phyloP scores from a whole-genome alignment of 805 yeast species.

The Monosporozyma aerobia region DNA sequence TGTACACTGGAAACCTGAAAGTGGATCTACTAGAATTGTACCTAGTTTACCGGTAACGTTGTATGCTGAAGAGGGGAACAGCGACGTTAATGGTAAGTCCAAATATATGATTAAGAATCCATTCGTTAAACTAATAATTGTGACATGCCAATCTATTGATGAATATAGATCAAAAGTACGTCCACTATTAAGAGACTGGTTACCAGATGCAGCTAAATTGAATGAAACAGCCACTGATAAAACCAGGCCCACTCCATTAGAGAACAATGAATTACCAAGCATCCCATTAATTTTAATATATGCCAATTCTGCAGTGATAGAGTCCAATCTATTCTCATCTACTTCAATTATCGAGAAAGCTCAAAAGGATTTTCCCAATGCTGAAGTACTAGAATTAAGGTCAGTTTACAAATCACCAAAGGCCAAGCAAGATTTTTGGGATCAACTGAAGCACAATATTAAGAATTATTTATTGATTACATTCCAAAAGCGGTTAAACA shows the following conservation, averaged over 20 bases:
- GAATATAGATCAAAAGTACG: conserved; percentile 71
- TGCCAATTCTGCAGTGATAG: conserved; percentile 25
- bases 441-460: conserved; percentile 16
- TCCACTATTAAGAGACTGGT: conserved; percentile 78
- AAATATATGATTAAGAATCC: not conserved
- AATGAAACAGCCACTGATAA: not conserved
- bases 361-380: conserved; percentile 25
- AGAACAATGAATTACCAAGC: conserved; percentile 1
- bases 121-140: conserved; percentile 58
- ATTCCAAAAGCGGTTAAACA: conserved; percentile 20
- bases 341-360: conserved; percentile 26
- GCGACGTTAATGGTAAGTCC: not conserved
- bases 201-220: conserved; percentile 24
- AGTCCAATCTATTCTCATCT: conserved; percentile 27
- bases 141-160: conserved; percentile 59
- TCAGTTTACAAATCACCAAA: conserved; percentile 27
- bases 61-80: conserved; percentile 11
- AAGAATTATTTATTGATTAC: conserved; percentile 17
- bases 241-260: not conserved
- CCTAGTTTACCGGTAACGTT: conserved; percentile 17
- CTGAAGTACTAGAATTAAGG: conserved; percentile 23
- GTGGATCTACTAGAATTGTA: conserved; percentile 21
- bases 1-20: conserved; percentile 26
- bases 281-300: conserved; percentile 22
- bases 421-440: conserved; percentile 26